These are phyloP conservation scores for Austroboletus novae-zelandiae DNA, from an alignment of 1,284 basidiomycete species.

Conservation along the genomic window DNA sequence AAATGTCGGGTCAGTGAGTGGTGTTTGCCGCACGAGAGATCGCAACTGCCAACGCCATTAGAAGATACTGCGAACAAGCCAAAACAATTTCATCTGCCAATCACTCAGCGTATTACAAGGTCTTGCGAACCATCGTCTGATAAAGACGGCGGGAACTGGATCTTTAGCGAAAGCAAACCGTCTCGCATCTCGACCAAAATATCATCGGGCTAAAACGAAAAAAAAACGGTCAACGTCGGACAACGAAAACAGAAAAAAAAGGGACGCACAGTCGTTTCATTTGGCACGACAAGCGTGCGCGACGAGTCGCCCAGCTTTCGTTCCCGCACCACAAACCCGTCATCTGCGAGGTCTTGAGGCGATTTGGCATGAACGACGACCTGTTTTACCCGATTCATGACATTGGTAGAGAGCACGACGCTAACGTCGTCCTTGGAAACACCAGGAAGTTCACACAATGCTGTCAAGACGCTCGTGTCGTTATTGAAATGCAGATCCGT, in stretches of 20 bases:
- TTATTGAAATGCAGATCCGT: constrained; percentile 54
- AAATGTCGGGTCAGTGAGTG: no score
- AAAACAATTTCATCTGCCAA: background rate
- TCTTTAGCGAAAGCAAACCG: constrained; percentile 48
- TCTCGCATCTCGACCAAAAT: constrained; percentile 47
- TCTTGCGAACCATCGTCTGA: constrained; percentile 23
- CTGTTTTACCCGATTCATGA: constrained; percentile 55
- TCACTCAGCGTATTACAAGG: constrained; percentile 29
- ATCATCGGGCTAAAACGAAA: constrained; percentile 40
- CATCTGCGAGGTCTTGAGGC: constrained; percentile 35
- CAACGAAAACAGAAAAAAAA: constrained; percentile 1
- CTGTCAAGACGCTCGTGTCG: constrained; percentile 45
- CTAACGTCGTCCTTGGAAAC: constrained; percentile 51
- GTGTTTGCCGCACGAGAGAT: no score
- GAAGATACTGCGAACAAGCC: no score
- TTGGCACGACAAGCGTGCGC: constrained; percentile 56
- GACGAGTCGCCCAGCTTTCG: constrained; percentile 52
- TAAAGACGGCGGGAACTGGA: constrained; percentile 39
- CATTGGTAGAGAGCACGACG: constrained; percentile 52
- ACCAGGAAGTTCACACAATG: constrained; percentile 64
- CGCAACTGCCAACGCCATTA: no score
- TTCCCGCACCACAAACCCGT: constrained; percentile 42
- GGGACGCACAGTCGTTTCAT: constrained; percentile 52
- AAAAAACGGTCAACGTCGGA: background rate
- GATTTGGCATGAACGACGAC: constrained; percentile 48